Percentiles rank a stretch among this genome's conserved stretches.
phyloP scores from a whole-genome alignment of 257 asterid species.

The Nicotiana paniculata region DNA sequence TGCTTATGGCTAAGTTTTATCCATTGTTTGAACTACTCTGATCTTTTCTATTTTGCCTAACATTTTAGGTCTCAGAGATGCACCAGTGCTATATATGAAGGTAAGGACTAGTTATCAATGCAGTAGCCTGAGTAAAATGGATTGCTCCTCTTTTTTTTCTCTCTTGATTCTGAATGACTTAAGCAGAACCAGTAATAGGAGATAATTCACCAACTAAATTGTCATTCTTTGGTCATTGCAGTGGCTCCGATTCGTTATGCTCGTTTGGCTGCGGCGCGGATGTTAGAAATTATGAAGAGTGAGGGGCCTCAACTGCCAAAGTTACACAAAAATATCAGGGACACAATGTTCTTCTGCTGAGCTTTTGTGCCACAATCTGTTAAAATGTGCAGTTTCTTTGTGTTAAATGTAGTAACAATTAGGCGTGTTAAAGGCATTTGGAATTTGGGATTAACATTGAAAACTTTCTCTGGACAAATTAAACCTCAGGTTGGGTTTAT shows the following conservation, averaged over 20 bases:
- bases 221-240: conserved; percentile 12
- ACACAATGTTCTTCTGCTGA: conserved; percentile 44
- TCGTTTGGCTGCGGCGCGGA: conserved; percentile 35
- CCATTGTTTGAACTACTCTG: not conserved
- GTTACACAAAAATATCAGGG: conserved; percentile 30
- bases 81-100: conserved; percentile 42
- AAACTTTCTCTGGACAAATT: not conserved
- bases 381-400: not conserved
- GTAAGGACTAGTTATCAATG: conserved; percentile 11
- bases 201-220: no score
- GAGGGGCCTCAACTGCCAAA: conserved; percentile 32
- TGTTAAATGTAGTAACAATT: not conserved
- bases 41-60: not conserved
- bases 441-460: not conserved
- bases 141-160: not conserved
- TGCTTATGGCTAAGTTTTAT: not conserved
- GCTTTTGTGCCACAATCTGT: not conserved
- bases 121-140: not conserved
- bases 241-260: conserved; percentile 50
- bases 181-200: not conserved
- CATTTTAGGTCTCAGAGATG: conserved; percentile 41
- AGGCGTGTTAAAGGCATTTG: not conserved
- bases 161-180: not conserved
- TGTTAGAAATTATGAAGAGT: conserved; percentile 20
- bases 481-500: not conserved